Evolutionary conservation across 352 stramenopile genomes (phyloP).

Genomic region (Blastocystis sp.): DNA sequence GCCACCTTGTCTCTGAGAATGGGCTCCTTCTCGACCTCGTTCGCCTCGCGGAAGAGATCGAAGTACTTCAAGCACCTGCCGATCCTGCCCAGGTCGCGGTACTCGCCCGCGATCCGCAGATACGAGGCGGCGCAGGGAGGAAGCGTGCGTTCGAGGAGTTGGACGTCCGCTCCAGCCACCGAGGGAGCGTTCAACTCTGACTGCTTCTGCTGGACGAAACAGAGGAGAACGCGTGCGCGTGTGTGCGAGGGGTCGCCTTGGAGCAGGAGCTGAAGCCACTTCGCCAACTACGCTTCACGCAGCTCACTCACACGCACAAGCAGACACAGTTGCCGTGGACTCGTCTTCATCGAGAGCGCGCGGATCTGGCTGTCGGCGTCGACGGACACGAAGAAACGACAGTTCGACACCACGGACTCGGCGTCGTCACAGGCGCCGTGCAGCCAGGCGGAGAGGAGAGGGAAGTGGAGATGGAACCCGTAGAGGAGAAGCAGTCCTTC

Average conservation of each 20-base stretch:
- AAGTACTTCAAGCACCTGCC: not conserved
- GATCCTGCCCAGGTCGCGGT: conserved; percentile 9
- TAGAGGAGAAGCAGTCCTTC: not conserved
- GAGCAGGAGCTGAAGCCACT: not conserved
- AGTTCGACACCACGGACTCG: not conserved
- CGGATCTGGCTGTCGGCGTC: not conserved
- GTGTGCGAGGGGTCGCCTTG: not conserved
- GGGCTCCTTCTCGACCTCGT: not conserved
- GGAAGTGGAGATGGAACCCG: not conserved
- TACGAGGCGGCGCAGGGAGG: conserved; percentile 8
- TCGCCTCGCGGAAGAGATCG: not conserved
- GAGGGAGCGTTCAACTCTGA: not conserved
- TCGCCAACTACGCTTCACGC: not conserved
- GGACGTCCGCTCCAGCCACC: too few species aligned
- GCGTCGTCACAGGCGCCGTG: not conserved
- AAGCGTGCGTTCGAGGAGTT: not conserved
- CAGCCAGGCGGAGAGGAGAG: not conserved
- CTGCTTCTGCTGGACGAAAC: not conserved
- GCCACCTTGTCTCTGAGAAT: not conserved
- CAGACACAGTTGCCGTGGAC: too few species aligned
- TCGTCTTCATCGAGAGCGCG: too few species aligned
- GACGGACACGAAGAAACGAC: not conserved
- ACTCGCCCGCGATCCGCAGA: conserved; percentile 13
- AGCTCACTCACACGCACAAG: too few species aligned
- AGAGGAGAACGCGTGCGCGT: not conserved